Conservation (phyloP, 1,139 yeast species). For the Yamadazyma atmosphaerica region DNA sequence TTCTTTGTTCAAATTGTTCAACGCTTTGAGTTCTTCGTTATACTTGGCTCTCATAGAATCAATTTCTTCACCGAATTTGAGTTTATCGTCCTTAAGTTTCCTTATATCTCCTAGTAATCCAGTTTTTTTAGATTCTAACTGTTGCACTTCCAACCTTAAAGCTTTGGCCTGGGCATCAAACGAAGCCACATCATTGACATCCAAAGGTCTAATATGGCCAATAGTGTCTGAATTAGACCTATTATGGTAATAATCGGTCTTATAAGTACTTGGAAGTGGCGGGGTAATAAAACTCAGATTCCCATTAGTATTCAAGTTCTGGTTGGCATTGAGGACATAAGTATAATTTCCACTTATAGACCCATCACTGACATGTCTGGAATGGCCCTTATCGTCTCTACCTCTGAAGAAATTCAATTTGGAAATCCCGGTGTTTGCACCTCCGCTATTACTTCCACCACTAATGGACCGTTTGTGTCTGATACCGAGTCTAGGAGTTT, state of each 20-base stretch:
- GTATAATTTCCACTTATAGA: slow-evolving; percentile 22
- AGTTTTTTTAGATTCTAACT: slow-evolving; percentile 32
- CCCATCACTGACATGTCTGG: slow-evolving; percentile 46
- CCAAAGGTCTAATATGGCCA: not conserved
- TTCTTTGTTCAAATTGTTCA: slow-evolving; percentile 30
- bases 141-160: slow-evolving; percentile 43
- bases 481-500: slow-evolving; percentile 34
- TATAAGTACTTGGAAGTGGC: slow-evolving; percentile 35
- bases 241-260: slow-evolving; percentile 20
- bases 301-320: slow-evolving; percentile 18
- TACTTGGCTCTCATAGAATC: slow-evolving; percentile 23
- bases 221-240: slow-evolving; percentile 43
- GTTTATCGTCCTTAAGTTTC: slow-evolving; percentile 30
- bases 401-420: slow-evolving; percentile 38
- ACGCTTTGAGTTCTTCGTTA: slow-evolving; percentile 23
- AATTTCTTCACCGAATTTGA: slow-evolving; percentile 27
- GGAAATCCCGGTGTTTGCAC: slow-evolving; percentile 19
- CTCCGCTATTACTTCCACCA: slow-evolving; percentile 29
- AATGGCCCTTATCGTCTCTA: slow-evolving; percentile 28
- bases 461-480: slow-evolving; percentile 46
- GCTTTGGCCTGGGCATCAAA: slow-evolving; percentile 32
- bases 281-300: slow-evolving; percentile 41
- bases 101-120: slow-evolving; percentile 30
- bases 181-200: slow-evolving; percentile 16
- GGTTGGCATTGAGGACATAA: slow-evolving; percentile 2